These are phyloP conservation scores for Cyberlindnera americana DNA, from an alignment of 805 yeast genomes.

Conservation along the genomic window DNA sequence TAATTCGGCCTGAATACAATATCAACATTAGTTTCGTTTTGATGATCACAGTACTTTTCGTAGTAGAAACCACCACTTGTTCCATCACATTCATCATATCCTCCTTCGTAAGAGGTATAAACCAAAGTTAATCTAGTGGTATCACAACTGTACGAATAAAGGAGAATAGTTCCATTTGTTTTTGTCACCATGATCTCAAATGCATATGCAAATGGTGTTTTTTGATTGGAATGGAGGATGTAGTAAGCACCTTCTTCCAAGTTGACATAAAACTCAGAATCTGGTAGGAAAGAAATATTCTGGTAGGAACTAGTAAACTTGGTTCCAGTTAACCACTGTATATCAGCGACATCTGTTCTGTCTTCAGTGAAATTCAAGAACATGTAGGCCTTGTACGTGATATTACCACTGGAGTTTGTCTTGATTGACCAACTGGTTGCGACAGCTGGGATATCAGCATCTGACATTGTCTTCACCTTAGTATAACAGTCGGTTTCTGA, in stretches of 20 bases:
- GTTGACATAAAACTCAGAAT: slow-evolving; percentile 16
- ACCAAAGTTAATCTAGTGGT: not conserved
- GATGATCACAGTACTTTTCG: slow-evolving; percentile 3
- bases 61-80: slow-evolving; percentile 4
- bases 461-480: slow-evolving; percentile 1
- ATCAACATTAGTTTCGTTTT: not conserved
- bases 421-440: slow-evolving; percentile 12
- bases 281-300: not conserved
- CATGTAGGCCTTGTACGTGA: slow-evolving; percentile 9
- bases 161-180: slow-evolving; percentile 8
- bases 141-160: slow-evolving; percentile 6
- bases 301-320: not conserved
- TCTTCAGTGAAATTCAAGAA: slow-evolving; percentile 20
- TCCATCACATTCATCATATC: slow-evolving; percentile 9
- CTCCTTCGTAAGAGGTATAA: slow-evolving; percentile 2
- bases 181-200: slow-evolving; percentile 6
- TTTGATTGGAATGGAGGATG: not conserved
- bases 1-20: not conserved
- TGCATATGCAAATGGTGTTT: slow-evolving; percentile 1
- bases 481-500: slow-evolving; percentile 14
- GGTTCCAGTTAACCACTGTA: slow-evolving; percentile 13
- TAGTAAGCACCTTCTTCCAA: slow-evolving; percentile 18
- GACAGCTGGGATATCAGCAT: slow-evolving; percentile 3
- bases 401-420: not conserved
- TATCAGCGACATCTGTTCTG: slow-evolving; percentile 17